phyloP scores from a whole-genome alignment of 495 filamentous ascomycete species.

The Corynascus novoguineensis region DNA sequence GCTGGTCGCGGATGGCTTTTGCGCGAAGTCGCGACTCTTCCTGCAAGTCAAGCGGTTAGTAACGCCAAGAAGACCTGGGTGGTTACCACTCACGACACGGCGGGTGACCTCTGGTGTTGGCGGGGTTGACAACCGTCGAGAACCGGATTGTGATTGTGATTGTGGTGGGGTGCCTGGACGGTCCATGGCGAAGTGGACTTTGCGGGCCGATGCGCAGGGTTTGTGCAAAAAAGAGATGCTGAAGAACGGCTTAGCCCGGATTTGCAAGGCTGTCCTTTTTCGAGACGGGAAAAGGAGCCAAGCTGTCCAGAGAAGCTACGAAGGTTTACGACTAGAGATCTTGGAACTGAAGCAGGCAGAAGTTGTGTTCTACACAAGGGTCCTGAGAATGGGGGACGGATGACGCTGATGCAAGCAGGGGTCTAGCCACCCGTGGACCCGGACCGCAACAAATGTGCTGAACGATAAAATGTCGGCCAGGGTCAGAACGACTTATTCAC shows the following conservation, averaged over 20 bases:
- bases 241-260: not conserved
- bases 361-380: too few species aligned
- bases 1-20: constrained; percentile 75
- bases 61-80: not conserved
- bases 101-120: constrained; percentile 71
- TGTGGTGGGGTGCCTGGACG: constrained; percentile 59
- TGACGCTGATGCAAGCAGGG: too few species aligned
- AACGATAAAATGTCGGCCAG: too few species aligned
- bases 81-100: constrained; percentile 50
- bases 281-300: too few species aligned
- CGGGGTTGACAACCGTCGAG: constrained; percentile 45
- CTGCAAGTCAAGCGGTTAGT: constrained; percentile 37
- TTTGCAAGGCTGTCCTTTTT: too few species aligned
- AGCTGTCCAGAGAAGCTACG: too few species aligned
- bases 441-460: too few species aligned
- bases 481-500: too few species aligned
- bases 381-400: too few species aligned
- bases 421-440: too few species aligned
- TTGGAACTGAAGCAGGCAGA: too few species aligned
- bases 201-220: not conserved
- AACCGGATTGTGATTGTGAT: constrained; percentile 26
- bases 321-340: too few species aligned
- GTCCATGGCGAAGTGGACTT: constrained; percentile 31
- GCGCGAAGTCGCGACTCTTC: constrained; percentile 88
- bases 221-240: not conserved